Evolutionary conservation across 768 basidiomycete genomes (phyloP), one percentile per base, ranked within the genome.

Genomic region (Myochromella boudieri): DNA sequence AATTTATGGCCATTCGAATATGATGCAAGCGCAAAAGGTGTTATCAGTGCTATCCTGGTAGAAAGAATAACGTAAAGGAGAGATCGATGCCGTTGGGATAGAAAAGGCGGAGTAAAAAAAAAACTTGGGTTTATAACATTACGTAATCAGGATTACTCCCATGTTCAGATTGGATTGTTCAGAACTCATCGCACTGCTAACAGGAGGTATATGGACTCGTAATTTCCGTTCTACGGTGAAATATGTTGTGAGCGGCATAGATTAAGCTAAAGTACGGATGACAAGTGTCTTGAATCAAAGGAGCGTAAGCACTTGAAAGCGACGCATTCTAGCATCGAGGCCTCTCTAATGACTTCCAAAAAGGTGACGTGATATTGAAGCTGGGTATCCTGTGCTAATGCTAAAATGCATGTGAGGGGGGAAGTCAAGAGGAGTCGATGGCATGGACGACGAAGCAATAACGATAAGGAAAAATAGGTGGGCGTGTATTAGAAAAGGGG

Each of bases 381-480:
- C 21, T 40, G 58, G 58, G 58, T 59, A 59, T 59, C 44, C 46
- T 48, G 42, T 49, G 58, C 55, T 51, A 49, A 49, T 45, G 53
- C 24, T 39, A 21, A 36, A 42, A 45, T 44, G 49, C 32, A 51
- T 44, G 47, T 41, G 22, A 32, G 37, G n/a, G 24, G 53, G 41
- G 27, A 37, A 28, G 34, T 41, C 40, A 32, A 14, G 26, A 21
- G 44, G n/a, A 26, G 39, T 40, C n/a, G n/a, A n/a, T n/a, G n/a
- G n/a, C n/a, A n/a, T 28, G 32, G 27, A 37, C n/a, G 37, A 42
- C 22, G 25, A 37, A 36, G 48, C 31, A 31, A 49, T 38, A 41
- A 43, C 34, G 42, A 48, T 48, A 34, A 21, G 27, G 26, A 31
- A 17, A 28, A 20, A n/a, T n/a, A 32, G 21, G 42, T n/a, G 33